phyloP scores from a whole-genome alignment of 495 filamentous ascomycete genomes.

The Sporormia fimetaria region DNA sequence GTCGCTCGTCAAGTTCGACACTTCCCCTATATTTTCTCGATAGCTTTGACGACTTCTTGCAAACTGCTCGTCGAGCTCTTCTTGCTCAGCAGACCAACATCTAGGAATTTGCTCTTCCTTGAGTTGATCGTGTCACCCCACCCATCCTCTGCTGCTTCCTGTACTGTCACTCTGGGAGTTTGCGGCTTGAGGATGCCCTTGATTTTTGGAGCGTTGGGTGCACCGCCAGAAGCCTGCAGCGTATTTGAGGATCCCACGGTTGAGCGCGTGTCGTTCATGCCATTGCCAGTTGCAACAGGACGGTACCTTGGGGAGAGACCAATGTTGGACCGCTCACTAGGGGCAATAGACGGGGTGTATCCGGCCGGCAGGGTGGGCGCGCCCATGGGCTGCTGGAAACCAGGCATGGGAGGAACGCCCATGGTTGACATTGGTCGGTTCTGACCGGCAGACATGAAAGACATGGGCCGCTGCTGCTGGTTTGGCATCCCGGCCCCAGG shows the following conservation, averaged over 20 bases:
- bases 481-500: neutral
- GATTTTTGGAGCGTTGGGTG: constrained; percentile 2
- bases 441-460: constrained; percentile 7
- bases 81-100: too few relatives aligned
- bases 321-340: constrained; percentile 87
- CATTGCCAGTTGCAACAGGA: constrained; percentile 44
- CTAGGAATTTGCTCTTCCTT: too few relatives aligned
- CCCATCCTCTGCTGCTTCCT: constrained; percentile 1
- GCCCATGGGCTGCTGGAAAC: constrained; percentile 1
- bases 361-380: constrained; percentile 22
- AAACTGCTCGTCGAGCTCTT: too few relatives aligned
- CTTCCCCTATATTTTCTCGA: too few relatives aligned
- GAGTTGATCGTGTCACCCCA: too few relatives aligned
- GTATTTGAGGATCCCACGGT: constrained; percentile 5
- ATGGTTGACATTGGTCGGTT: neutral
- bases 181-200: constrained; percentile 21
- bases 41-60: too few relatives aligned
- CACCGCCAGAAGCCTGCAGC: constrained; percentile 17
- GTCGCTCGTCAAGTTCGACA: too few relatives aligned
- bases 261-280: constrained; percentile 4
- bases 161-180: constrained; percentile 6
- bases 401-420: constrained; percentile 2
- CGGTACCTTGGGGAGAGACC: constrained; percentile 86
- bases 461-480: constrained; percentile 22
- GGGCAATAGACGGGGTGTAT: constrained; percentile 71